phyloP scores from a whole-genome alignment of 441 rosid species.

The Mallotus repandus region DNA sequence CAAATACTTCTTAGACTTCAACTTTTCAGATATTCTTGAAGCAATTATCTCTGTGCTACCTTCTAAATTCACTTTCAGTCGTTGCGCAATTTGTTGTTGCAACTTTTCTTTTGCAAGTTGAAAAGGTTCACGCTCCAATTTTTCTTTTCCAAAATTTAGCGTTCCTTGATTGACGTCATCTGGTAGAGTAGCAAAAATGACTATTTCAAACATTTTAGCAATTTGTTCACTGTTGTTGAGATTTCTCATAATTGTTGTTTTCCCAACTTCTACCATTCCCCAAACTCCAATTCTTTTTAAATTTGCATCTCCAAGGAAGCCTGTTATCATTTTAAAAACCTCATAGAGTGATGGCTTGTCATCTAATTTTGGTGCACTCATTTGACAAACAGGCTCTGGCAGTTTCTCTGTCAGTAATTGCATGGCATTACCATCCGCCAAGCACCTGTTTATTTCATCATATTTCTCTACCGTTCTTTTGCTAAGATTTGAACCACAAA shows the following conservation, averaged over 20 bases:
- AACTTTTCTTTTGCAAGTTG: not conserved
- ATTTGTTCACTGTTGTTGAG: not conserved
- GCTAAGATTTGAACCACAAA: too few species aligned
- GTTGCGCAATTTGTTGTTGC: not conserved
- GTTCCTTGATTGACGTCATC: not conserved
- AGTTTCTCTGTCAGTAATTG: too few species aligned
- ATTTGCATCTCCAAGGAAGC: too few species aligned
- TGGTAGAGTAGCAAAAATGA: not conserved
- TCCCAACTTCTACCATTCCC: not conserved
- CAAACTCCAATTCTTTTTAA: too few species aligned
- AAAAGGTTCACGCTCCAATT: not conserved
- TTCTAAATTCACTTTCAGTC: not conserved
- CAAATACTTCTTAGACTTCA: conserved; percentile 26
- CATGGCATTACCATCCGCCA: too few species aligned
- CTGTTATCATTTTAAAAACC: too few species aligned
- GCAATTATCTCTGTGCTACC: not conserved
- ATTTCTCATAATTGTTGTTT: not conserved
- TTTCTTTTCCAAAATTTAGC: not conserved
- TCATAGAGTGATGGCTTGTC: too few species aligned
- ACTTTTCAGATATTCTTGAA: conserved; percentile 23
- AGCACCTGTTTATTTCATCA: conserved; percentile 17
- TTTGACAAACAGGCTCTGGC: too few species aligned
- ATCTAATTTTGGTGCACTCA: too few species aligned
- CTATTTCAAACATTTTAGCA: not conserved
- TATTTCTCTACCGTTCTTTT: too few species aligned